Evolutionary conservation across 2,329 filamentous ascomycete species (phyloP).

Genomic region (Paecilomyces formosus): DNA sequence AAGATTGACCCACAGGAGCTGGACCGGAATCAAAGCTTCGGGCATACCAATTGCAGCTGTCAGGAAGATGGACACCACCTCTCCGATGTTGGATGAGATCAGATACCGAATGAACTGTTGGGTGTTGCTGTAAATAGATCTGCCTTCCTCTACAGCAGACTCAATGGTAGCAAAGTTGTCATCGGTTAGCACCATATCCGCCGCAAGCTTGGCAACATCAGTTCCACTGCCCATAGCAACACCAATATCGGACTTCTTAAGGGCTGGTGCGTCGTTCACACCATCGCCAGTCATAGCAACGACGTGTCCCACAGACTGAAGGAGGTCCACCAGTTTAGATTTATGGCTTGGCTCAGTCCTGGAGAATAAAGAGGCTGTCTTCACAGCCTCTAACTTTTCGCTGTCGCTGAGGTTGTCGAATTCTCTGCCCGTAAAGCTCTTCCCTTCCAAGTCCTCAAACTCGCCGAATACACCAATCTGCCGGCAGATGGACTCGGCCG

Average conservation of each 20-base stretch:
- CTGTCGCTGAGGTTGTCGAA: slow-evolving; percentile 76
- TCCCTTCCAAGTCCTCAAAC: slow-evolving; percentile 75
- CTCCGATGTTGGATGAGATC: slow-evolving; percentile 98
- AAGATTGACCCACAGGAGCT: slow-evolving; percentile 97
- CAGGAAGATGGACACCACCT: slow-evolving; percentile 97
- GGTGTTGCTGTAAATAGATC: slow-evolving; percentile 99
- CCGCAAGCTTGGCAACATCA: slow-evolving; percentile 90
- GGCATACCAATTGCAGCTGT: slow-evolving; percentile 96
- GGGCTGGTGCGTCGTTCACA: slow-evolving; percentile 92
- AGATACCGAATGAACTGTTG: slow-evolving; percentile 99
- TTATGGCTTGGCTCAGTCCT: slow-evolving; percentile 94
- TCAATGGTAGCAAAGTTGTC: slow-evolving; percentile 99
- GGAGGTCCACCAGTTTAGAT: slow-evolving; percentile 92
- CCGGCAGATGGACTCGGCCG: slow-evolving; percentile 93
- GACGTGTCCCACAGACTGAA: slow-evolving; percentile 86
- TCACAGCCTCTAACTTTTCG: slow-evolving; percentile 78
- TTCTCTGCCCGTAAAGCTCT: slow-evolving; percentile 91
- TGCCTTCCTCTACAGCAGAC: slow-evolving; percentile 89
- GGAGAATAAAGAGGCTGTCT: slow-evolving; percentile 84
- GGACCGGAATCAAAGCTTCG: slow-evolving; percentile 91
- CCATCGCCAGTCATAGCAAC: slow-evolving; percentile 99
- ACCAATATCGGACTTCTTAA: slow-evolving; percentile 98
- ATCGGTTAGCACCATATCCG: slow-evolving; percentile 97
- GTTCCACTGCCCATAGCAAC: slow-evolving; percentile 98
- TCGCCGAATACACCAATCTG: slow-evolving; percentile 88